Percentiles rank a stretch among this genome's conserved stretches.
These are phyloP conservation scores for Grosmannia huntii DNA, from an alignment of 2,329 filamentous ascomycete species.

Conservation along the genomic window DNA sequence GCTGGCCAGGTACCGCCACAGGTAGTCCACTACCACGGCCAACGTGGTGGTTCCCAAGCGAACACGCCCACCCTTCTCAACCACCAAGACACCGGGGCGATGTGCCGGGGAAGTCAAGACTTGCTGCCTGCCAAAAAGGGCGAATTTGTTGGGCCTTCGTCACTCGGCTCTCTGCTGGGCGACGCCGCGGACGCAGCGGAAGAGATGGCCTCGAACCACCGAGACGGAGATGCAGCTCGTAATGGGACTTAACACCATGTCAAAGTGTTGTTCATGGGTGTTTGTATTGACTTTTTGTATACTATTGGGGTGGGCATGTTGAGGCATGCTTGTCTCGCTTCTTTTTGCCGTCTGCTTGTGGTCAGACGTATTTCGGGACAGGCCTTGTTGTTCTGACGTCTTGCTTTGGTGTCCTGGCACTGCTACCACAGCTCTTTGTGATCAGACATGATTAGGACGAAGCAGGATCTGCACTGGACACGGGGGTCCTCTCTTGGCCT, in stretches of 20 bases:
- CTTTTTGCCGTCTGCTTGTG: background rate
- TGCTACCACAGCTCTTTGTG: background rate
- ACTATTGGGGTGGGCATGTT: background rate
- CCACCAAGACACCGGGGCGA: slow-evolving; percentile 33
- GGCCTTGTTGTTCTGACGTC: background rate
- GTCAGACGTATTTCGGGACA: slow-evolving; percentile 2
- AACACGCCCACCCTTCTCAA: slow-evolving; percentile 48
- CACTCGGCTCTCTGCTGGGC: slow-evolving; percentile 27
- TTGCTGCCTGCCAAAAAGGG: slow-evolving; percentile 20
- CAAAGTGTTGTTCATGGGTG: background rate
- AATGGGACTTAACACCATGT: background rate
- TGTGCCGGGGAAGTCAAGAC: slow-evolving; percentile 38
- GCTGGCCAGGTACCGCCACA: slow-evolving; percentile 51
- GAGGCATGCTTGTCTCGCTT: background rate
- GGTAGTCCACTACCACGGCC: slow-evolving; percentile 55
- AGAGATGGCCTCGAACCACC: slow-evolving; percentile 9
- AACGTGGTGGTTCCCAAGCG: slow-evolving; percentile 53
- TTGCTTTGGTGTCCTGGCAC: background rate
- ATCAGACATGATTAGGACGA: background rate
- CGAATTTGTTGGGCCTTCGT: slow-evolving; percentile 23
- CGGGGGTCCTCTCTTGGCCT: background rate
- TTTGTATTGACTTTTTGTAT: background rate
- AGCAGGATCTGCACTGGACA: background rate
- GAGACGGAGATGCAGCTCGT: background rate
- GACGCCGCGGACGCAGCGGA: slow-evolving; percentile 16